Evolutionary conservation across 2,329 filamentous ascomycete species (phyloP).

Genomic region (Colletotrichum shisoi): DNA sequence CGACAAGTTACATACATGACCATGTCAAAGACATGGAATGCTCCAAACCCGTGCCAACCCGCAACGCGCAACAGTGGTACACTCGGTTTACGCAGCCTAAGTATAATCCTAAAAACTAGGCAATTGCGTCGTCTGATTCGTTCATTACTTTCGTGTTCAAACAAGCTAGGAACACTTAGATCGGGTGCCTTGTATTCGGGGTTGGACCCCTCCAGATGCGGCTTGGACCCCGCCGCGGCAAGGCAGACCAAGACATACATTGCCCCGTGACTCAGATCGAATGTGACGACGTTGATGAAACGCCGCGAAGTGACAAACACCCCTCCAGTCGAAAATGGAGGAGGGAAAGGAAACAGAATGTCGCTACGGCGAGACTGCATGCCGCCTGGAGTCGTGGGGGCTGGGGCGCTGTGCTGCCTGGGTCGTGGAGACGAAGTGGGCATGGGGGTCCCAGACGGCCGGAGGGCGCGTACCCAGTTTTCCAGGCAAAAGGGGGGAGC

Average conservation of each 20-base stretch:
- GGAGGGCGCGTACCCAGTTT: conserved; percentile 8
- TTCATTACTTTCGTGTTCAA: background rate
- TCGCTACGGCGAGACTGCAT: background rate
- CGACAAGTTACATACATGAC: background rate
- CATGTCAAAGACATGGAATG: background rate
- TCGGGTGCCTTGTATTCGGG: conserved; percentile 4
- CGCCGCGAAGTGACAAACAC: background rate
- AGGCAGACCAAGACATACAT: conserved; percentile 15
- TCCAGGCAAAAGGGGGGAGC: conserved; percentile 10
- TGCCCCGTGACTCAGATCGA: conserved; percentile 9
- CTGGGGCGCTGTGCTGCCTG: conserved; percentile 10
- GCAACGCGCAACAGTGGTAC: background rate
- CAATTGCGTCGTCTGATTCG: conserved; percentile 9
- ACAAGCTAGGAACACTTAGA: background rate
- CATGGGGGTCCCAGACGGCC: conserved; percentile 11
- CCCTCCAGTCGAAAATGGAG: background rate
- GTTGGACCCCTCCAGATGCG: conserved; percentile 6
- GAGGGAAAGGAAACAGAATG: background rate
- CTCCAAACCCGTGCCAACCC: background rate
- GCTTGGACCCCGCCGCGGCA: background rate
- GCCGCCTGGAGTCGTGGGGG: conserved; percentile 6
- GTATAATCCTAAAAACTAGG: background rate
- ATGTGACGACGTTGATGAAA: background rate
- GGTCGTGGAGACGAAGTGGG: background rate
- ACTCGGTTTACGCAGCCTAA: background rate